Evolutionary conservation across 2,329 filamentous ascomycete genomes (phyloP), one percentile per base, ranked within the genome.

Genomic region (Teratosphaeria gauchensis): DNA sequence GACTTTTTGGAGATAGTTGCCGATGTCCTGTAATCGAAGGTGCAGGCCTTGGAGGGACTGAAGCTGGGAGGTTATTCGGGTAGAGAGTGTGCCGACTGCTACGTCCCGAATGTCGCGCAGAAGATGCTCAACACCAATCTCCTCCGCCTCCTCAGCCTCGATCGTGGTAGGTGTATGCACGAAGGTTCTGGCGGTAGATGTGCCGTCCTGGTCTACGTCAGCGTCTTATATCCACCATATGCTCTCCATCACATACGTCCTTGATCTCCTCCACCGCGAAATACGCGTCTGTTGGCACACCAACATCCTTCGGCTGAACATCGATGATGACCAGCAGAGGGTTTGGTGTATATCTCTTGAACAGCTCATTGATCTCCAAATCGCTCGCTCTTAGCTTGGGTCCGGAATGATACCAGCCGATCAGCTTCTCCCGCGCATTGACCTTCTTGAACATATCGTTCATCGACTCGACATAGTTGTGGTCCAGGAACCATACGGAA

Each of bases 381-480:
- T 99, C 94, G 53, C 94, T 96, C 58, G 92, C 92, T 72, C 94
- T 86, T 71, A 99, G 82, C 82, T 97, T 99, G 46, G 94, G 94
- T 51, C 94, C 94, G 21, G 94, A 95, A 78, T 99, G 94, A 77
- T 99, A 99, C 94, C 94, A 99, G 72, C 94, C 94, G 82, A 99
- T 95, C 74, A 99, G 83, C 85, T 97, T 97, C 80, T 99, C 94
- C 64, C 90, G 83, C 62, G 94, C 94, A 79, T 99, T 99, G 82
- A 99, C 92, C 80, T 97, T 97, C 82, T 99, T 99, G 84, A 99
- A 99, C 94, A 99, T 99, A 76, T 97, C 94, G 78, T 94, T 95
- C 94, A 99, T 99, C 68, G 88, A 90, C 77, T 99, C 94, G 75
- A 99, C 89, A 72, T 96, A 99, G 83, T 97, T 97, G 82, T 99